Percentiles rank a stretch among this genome's conserved stretches.
These are phyloP conservation scores for Suillus subluteus DNA, from an alignment of 768 basidiomycete genomes.

Conservation along the genomic window DNA sequence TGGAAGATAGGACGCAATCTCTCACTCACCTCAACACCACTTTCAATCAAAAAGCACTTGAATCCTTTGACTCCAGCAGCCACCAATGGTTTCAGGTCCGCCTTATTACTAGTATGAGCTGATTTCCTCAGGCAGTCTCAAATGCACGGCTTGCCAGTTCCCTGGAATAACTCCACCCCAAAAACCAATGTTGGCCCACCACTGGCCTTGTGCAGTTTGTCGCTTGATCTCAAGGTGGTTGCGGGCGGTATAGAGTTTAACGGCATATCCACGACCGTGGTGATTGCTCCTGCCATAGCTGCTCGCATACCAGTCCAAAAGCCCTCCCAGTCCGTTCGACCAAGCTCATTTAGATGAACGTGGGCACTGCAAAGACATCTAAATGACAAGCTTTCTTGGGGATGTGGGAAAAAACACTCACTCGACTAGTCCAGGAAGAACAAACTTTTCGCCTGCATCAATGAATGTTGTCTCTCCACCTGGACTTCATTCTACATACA, in stretches of 20 bases:
- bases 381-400: not conserved
- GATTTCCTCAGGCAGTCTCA: not conserved
- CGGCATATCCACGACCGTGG: slow-evolving; percentile 97
- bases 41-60: slow-evolving; percentile 96
- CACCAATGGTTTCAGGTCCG: slow-evolving; percentile 75
- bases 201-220: slow-evolving; percentile 66
- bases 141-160: slow-evolving; percentile 58
- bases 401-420: slow-evolving; percentile 30
- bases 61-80: slow-evolving; percentile 89
- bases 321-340: slow-evolving; percentile 93
- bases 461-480: slow-evolving; percentile 30
- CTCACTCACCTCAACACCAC: slow-evolving; percentile 82
- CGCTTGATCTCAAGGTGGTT: slow-evolving; percentile 79
- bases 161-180: slow-evolving; percentile 93
- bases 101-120: slow-evolving; percentile 41
- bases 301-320: slow-evolving; percentile 91
- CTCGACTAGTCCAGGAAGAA: slow-evolving; percentile 86
- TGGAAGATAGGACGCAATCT: slow-evolving; percentile 9
- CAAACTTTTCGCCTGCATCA: slow-evolving; percentile 58
- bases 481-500: slow-evolving; percentile 24
- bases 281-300: slow-evolving; percentile 93
- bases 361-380: slow-evolving; percentile 59
- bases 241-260: slow-evolving; percentile 97
- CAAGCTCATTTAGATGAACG: slow-evolving; percentile 94
- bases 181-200: slow-evolving; percentile 76